Evolutionary conservation across 495 filamentous ascomycete species (phyloP).

Genomic region (Staphylotrichum longicolle): DNA sequence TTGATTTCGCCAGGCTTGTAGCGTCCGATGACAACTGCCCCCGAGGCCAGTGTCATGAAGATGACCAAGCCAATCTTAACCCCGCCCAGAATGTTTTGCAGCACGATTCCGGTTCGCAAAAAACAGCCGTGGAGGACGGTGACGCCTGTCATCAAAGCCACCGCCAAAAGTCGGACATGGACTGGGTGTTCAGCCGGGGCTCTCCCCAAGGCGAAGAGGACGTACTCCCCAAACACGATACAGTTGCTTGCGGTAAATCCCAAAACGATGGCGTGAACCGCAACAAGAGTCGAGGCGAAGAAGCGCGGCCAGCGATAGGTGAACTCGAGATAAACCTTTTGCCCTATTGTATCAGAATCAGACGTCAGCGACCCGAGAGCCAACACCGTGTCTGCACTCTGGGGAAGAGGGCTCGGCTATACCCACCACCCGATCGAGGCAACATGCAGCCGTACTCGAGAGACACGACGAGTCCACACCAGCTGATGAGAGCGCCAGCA

Average conservation of each 20-base stretch:
- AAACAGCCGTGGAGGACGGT: conserved; percentile 62
- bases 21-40: conserved; percentile 50
- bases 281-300: conserved; percentile 65
- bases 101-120: conserved; percentile 59
- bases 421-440: conserved; percentile 63
- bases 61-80: conserved; percentile 65
- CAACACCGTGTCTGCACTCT: not conserved
- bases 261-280: conserved; percentile 64
- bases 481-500: conserved; percentile 58
- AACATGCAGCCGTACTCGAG: conserved; percentile 74
- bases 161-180: conserved; percentile 57
- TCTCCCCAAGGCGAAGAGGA: conserved; percentile 57
- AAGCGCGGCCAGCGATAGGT: conserved; percentile 67
- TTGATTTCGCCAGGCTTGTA: conserved; percentile 19
- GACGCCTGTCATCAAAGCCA: conserved; percentile 59
- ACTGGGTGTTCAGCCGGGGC: conserved; percentile 39
- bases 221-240: conserved; percentile 68
- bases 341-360: not conserved
- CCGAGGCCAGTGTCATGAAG: conserved; percentile 61
- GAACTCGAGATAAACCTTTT: conserved; percentile 75
- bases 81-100: conserved; percentile 65
- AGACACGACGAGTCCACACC: conserved; percentile 58
- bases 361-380: not conserved
- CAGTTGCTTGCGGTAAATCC: conserved; percentile 71
- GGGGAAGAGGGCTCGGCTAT: not conserved